phyloP scores from a whole-genome alignment of 257 asterid species.

The Capsicum pubescens region DNA sequence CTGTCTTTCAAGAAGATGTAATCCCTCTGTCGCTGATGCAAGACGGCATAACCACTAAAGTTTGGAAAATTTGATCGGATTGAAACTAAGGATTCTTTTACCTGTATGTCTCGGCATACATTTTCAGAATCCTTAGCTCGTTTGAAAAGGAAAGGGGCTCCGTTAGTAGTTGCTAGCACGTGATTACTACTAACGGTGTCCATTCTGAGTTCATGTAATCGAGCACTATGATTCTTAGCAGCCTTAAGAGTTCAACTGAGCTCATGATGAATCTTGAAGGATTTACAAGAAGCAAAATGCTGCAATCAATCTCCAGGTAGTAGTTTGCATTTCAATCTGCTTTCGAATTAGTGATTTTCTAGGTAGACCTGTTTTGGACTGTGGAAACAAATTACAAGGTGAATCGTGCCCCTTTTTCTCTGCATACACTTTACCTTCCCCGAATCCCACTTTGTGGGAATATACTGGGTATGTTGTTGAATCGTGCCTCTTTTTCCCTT shows the following conservation, averaged over 20 bases:
- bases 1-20: neutral
- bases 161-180: neutral
- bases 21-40: neutral
- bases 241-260: neutral
- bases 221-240: neutral
- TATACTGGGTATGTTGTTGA: too few species aligned
- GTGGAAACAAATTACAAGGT: neutral
- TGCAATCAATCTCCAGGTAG: neutral
- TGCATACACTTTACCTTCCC: too few species aligned
- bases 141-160: neutral
- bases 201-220: neutral
- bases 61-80: too few species aligned
- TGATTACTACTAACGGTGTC: neutral
- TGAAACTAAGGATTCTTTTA: too few species aligned
- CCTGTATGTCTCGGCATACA: neutral
- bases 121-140: neutral
- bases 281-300: too few species aligned
- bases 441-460: too few species aligned
- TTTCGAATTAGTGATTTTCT: neutral
- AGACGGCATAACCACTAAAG: neutral
- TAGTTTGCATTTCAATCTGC: neutral
- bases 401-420: neutral
- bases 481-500: too few species aligned
- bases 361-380: neutral
- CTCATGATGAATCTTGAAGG: neutral